Evolutionary conservation across 2,329 filamentous ascomycete genomes (phyloP), one percentile per base, ranked within the genome.

Genomic region (Botrytis squamosa): DNA sequence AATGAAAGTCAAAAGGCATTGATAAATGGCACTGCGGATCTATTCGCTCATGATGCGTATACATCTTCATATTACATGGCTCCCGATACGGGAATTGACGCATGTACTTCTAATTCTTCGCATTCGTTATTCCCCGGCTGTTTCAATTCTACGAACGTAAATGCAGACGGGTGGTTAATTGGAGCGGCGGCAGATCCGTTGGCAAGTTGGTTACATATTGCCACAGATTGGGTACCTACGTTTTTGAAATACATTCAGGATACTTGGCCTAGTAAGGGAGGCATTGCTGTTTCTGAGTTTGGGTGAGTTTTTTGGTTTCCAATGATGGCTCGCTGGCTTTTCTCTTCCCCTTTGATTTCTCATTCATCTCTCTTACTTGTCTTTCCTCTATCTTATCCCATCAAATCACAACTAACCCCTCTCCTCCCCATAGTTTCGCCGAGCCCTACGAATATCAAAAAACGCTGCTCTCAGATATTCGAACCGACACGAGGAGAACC

Each of bases 401-500:
- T 40, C 12, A 42, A 57, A 40, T 6, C 49, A 42, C 5, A 33
- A 9, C 44, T 49, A 42, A 40, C 9, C 22, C 38, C 40, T 18
- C n/a, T 12, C 6, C 20, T 10, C 20, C 6, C 33, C n/a, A 25
- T 36, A 73, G 71, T 42, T 70, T 70, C 16, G 76, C 78, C 4
- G 78, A 80, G 42, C 78, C 78, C 0, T 80, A 75, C 69, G 78
- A 80, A 62, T 70, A 49, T 12, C 67, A 75, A 36, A 79, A 78
- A 55, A 75, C 73, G 2, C 14, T 75, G 7, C 77, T 77, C 38
- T 67, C 62, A 8, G 77, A 80, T 73, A 89, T 95, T 72, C 84
- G 95, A 70, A 84, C 94, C 74, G 93, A 97, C 82, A 90, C 93
- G 76, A 94, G 95, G 85, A 88, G 94, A 40, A 89, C 89, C 74